These are phyloP conservation scores for Globisporangium emineosum DNA, from an alignment of 352 stramenopile genomes.

Conservation along the genomic window DNA sequence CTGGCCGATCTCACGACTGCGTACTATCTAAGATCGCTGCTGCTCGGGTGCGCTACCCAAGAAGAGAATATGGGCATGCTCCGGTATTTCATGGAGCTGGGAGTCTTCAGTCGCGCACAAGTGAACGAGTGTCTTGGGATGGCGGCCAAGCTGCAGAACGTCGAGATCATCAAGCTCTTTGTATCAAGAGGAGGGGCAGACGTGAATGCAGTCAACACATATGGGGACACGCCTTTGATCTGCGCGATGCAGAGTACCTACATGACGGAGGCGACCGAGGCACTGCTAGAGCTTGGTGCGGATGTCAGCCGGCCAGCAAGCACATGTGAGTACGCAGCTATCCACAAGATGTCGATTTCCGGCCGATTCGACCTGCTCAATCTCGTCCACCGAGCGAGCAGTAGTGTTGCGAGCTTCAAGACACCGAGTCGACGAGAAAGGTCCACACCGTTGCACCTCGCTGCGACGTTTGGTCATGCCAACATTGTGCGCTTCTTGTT, in stretches of 20 bases:
- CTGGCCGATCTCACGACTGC: neutral
- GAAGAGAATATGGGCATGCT: neutral
- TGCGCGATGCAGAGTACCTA: neutral
- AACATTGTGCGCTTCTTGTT: neutral
- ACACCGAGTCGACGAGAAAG: neutral
- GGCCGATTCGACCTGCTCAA: neutral
- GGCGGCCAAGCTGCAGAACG: neutral
- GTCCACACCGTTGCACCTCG: neutral
- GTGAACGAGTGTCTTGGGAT: conserved; percentile 1
- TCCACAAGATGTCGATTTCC: neutral
- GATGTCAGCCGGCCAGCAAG: neutral
- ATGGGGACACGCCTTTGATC: neutral
- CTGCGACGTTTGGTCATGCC: neutral
- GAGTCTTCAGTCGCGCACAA: neutral
- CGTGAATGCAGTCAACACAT: neutral
- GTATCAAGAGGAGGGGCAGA: neutral
- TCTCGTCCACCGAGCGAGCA: neutral
- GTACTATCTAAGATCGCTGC: neutral
- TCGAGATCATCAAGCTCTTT: neutral
- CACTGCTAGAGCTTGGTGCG: neutral
- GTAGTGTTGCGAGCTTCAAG: neutral
- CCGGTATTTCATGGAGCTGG: neutral
- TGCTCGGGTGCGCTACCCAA: neutral
- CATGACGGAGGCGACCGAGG: neutral
- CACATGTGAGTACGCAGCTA: neutral